A percentile compares a stretch with the other conserved stretches of the same genome.
Evolutionary conservation across 2,329 filamentous ascomycete species (phyloP).

Genomic region (Fusarium equiseti): DNA sequence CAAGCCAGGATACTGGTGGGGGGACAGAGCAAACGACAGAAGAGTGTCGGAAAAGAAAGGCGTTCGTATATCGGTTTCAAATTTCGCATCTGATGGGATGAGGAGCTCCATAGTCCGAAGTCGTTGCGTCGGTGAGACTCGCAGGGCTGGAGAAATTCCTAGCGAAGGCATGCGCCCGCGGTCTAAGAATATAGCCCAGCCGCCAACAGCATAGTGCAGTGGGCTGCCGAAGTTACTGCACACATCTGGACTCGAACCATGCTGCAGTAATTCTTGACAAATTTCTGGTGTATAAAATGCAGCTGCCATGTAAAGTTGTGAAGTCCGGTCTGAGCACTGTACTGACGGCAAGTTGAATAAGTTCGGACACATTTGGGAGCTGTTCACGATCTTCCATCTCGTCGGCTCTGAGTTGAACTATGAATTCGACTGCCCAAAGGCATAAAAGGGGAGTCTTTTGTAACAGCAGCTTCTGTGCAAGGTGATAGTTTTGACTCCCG

Average conservation of each 20-base stretch:
- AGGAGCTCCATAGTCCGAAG: neutral
- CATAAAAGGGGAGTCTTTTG: neutral
- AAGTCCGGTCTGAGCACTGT: neutral
- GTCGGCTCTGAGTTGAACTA: rapidly evolving
- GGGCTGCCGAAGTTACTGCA: neutral
- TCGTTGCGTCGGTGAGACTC: neutral
- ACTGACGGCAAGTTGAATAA: neutral
- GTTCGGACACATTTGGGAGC: rapidly evolving
- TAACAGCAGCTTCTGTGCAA: neutral
- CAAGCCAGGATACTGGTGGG: rapidly evolving
- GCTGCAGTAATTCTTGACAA: neutral
- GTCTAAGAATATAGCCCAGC: neutral
- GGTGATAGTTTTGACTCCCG: neutral
- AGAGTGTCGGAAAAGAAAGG: neutral
- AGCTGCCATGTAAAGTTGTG: neutral
- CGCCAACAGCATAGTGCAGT: neutral
- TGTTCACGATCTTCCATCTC: rapidly evolving
- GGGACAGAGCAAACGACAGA: neutral
- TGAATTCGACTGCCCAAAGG: neutral
- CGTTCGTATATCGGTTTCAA: rapidly evolving
- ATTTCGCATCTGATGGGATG: rapidly evolving
- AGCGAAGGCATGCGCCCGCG: too few relatives aligned
- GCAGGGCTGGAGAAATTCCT: rapidly evolving
- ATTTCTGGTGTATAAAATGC: neutral
- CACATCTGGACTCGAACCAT: neutral